Evolutionary conservation across 2,329 filamentous ascomycete genomes (phyloP).

Genomic region (Penicillium sp.): DNA sequence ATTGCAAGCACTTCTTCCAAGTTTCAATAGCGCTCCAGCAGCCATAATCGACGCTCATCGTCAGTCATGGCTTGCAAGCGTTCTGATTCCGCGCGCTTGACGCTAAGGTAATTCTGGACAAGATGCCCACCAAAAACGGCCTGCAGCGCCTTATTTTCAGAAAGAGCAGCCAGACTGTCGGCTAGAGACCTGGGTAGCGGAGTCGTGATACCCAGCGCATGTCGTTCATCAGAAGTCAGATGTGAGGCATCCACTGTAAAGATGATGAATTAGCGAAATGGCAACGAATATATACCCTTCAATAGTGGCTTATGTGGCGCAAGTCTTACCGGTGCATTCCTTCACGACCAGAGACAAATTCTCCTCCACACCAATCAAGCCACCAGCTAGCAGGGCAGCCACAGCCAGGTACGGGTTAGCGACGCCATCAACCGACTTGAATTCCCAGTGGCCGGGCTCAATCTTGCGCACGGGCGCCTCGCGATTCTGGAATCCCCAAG

Average conservation of each 20-base stretch:
- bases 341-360: conserved; percentile 31
- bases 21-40: conserved; percentile 45
- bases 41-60: conserved; percentile 39
- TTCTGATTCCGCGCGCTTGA: conserved; percentile 41
- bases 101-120: conserved; percentile 33
- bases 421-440: conserved; percentile 76
- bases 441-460: conserved; percentile 70
- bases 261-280: neutral
- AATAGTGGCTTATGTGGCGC: neutral
- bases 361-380: conserved; percentile 57
- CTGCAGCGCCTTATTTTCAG: conserved; percentile 34
- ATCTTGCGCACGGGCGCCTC: conserved; percentile 74
- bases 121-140: conserved; percentile 35
- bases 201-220: conserved; percentile 42
- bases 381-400: conserved; percentile 63
- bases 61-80: conserved; percentile 39
- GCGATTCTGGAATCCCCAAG: conserved; percentile 82
- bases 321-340: conserved; percentile 39
- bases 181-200: conserved; percentile 41
- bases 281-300: neutral
- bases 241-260: conserved; percentile 39
- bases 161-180: conserved; percentile 40
- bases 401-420: conserved; percentile 77
- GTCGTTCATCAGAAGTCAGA: conserved; percentile 36
- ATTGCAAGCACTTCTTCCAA: neutral